Evolutionary conservation across 2,329 filamentous ascomycete genomes (phyloP), one percentile per base, ranked within the genome.

Genomic region (Endocalyx cinctus): DNA sequence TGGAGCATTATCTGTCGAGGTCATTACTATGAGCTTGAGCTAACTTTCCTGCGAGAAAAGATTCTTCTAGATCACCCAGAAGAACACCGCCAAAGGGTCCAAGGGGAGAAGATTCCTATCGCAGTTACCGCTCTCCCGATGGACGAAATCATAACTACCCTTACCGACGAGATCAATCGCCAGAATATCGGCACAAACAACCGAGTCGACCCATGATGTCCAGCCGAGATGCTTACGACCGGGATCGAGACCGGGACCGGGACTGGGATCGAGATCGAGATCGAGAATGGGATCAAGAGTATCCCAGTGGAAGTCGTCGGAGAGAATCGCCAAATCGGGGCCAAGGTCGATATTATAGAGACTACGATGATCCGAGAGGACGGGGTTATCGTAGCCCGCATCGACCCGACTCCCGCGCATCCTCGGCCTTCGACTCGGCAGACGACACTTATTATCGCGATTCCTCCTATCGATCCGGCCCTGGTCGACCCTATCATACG

Each of bases 41-140:
- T 58, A 42, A 58, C 55, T 54, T 53, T 46, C 49, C 46, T 47
- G 31, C 38, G 50, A 51, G 52, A 46, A 48, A 57, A 57, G 54
- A 56, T 46, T 46, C 50, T 41, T 56, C 55, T 47, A 58, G 55
- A 34, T 58, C 52, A 29, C 51, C 50, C 38, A 51, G 47, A 45
- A 50, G 45, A 38, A 47, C 46, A 17, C 45, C 48, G 38, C 47
- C 46, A 34, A 46, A 43, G 46, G 50, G 42, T 15, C 48, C 51
- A 10, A 47, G 49, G 35, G 52, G 49, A 31, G 49, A 55, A 27
- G 50, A 51, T 39, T 36, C 45, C 17, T 47, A 47, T 17, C 50
- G 47, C 25, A n/a, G n/a, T n/a, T n/a, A n/a, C n/a, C n/a, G n/a
- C n/a, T n/a, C n/a, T n/a, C n/a, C n/a, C n/a, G n/a, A n/a, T n/a